Percentiles rank a stretch among this genome's conserved stretches.
These are phyloP conservation scores for Sungouiozyma ichnusensis DNA, from an alignment of 805 yeast species.

Conservation along the genomic window DNA sequence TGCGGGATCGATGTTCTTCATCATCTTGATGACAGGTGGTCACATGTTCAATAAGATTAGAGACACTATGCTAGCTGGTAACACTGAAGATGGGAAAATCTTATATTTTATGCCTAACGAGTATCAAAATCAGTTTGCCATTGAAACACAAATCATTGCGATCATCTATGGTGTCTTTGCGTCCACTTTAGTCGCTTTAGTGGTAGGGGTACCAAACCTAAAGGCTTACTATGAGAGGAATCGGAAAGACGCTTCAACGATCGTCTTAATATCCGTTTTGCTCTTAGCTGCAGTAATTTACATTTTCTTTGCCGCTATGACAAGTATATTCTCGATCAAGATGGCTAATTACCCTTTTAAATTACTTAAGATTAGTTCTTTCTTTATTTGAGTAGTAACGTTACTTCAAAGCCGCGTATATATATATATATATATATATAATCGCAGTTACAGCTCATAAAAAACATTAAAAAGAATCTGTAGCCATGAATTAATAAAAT, in stretches of 20 bases:
- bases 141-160: slow-evolving; percentile 81
- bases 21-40: slow-evolving; percentile 72
- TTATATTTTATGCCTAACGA: slow-evolving; percentile 50
- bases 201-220: slow-evolving; percentile 42
- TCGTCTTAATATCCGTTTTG: slow-evolving; percentile 40
- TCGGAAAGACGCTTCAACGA: slow-evolving; percentile 6
- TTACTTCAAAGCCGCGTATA: too few relatives aligned
- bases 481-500: too few relatives aligned
- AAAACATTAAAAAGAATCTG: too few relatives aligned
- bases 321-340: slow-evolving; percentile 60
- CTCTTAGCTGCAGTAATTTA: slow-evolving; percentile 37
- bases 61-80: slow-evolving; percentile 44
- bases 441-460: too few relatives aligned
- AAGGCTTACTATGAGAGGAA: slow-evolving; percentile 1
- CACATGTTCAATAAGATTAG: slow-evolving; percentile 91
- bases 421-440: slow-evolving; percentile 1
- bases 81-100: slow-evolving; percentile 31
- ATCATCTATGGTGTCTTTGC: slow-evolving; percentile 63
- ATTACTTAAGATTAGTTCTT: slow-evolving; percentile 33
- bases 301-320: slow-evolving; percentile 50
- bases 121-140: slow-evolving; percentile 69
- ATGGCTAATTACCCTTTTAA: slow-evolving; percentile 67
- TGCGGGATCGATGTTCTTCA: slow-evolving; percentile 43
- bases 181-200: slow-evolving; percentile 45
- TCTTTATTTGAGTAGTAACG: slow-evolving; percentile 7